Evolutionary conservation across 2,329 filamentous ascomycete genomes (phyloP), one percentile per base, ranked within the genome.

Genomic region (Colletotrichum chlorophyti): DNA sequence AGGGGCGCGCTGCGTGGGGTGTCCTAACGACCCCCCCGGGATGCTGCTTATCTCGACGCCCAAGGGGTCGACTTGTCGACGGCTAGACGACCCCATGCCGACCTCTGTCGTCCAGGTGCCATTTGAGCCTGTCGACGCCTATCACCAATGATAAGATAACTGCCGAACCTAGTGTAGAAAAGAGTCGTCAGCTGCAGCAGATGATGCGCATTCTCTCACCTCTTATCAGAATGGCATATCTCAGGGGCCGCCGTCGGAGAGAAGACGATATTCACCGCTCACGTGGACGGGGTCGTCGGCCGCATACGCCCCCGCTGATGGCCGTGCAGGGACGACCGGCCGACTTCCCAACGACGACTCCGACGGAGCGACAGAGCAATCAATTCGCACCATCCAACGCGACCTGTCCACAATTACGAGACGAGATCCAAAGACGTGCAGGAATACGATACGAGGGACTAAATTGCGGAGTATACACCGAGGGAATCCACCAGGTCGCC

Each of bases 401-500:
- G n/a, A 11, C 32, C 26, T 17, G 15, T 31, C 31, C 5, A 31
- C 6, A 11, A 52, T 45, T 52, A 57, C 47, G 46, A 45, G 26
- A 51, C 29, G 17, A 24, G 45, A 31, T 47, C 4, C 32, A 26
- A 32, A 55, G 15, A n/a, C 19, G 31, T 15, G 23, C 31, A 27
- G 26, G 8, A 38, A 34, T 8, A 47, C 23, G 24, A 38, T 34
- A 34, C 42, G 19, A 52, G 11, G 12, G 37, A 42, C 11, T 11
- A 40, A 26, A 43, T 31, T 52, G 32, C 53, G 38, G 47, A 57
- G 47, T 47, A 57, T n/a, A n/a, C n/a, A n/a, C n/a, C n/a, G n/a
- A n/a, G n/a, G n/a, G n/a, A n/a, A n/a, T n/a, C n/a, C n/a, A n/a
- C n/a, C n/a, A n/a, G n/a, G n/a, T n/a, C n/a, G n/a, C n/a, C n/a